Conservation (phyloP, 352 stramenopile species). For the Pythium vanterpoolii region DNA sequence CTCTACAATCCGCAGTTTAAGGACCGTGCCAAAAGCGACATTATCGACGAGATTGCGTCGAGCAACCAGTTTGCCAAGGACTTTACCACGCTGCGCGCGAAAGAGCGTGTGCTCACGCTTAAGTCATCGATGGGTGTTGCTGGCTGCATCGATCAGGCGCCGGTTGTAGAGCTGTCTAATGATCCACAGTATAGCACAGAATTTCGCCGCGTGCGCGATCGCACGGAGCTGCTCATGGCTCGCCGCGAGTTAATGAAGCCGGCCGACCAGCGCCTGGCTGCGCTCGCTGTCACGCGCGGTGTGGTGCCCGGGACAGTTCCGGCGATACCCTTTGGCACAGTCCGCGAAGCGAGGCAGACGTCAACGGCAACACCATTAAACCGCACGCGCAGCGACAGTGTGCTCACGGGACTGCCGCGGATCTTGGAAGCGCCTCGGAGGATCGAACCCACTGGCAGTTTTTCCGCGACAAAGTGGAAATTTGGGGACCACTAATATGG, state of each 20-base stretch:
- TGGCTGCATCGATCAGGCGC: slow-evolving; percentile 48
- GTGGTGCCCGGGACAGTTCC: slow-evolving; percentile 18
- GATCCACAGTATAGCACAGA: slow-evolving; percentile 38
- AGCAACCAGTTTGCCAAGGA: slow-evolving; percentile 39
- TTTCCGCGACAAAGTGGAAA: slow-evolving; percentile 33
- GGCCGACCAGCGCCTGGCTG: slow-evolving; percentile 30
- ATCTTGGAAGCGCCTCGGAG: slow-evolving; percentile 25
- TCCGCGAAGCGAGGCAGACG: slow-evolving; percentile 16
- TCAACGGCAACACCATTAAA: slow-evolving; percentile 14
- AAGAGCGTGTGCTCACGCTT: slow-evolving; percentile 57
- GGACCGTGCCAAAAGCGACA: slow-evolving; percentile 30
- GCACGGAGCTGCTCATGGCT: slow-evolving; percentile 46
- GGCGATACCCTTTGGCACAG: slow-evolving; percentile 24
- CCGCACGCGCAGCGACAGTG: slow-evolving; percentile 23
- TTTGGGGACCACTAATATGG: slow-evolving; percentile 23
- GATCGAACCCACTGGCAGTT: slow-evolving; percentile 25
- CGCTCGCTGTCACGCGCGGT: slow-evolving; percentile 13
- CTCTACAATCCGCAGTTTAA: slow-evolving; percentile 49
- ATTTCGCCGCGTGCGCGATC: slow-evolving; percentile 47
- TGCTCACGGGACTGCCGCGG: slow-evolving; percentile 14
- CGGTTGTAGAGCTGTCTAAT: slow-evolving; percentile 19
- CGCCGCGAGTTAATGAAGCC: slow-evolving; percentile 51
- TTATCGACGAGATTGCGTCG: slow-evolving; percentile 47
- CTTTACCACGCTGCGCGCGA: slow-evolving; percentile 52
- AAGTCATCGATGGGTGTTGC: slow-evolving; percentile 58